Evolutionary conservation across 768 basidiomycete species (phyloP).

Genomic region (Boletus pseudopeckii): DNA sequence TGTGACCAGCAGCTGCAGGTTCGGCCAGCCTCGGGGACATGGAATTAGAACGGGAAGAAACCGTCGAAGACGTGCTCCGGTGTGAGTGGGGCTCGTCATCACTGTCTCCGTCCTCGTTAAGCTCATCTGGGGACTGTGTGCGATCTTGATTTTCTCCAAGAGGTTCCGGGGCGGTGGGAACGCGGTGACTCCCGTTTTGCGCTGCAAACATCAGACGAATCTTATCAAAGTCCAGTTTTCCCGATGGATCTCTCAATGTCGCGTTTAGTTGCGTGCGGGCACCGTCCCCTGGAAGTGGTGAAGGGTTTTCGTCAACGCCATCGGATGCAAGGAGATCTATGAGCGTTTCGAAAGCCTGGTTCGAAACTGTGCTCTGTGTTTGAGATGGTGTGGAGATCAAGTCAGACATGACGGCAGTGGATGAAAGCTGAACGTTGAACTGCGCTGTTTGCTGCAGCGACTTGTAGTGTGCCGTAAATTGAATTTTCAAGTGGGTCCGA

Average conservation of each 20-base stretch:
- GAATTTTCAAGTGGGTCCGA: background rate
- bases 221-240: conserved; percentile 32
- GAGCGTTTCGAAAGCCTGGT: conserved; percentile 25
- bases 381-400: conserved; percentile 24
- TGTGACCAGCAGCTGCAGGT: conserved; percentile 6
- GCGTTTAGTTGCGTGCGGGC: conserved; percentile 1
- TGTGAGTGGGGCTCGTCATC: conserved; percentile 16
- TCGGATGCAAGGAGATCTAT: conserved; percentile 32
- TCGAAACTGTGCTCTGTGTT: conserved; percentile 15
- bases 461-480: background rate
- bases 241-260: conserved; percentile 25
- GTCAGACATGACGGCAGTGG: conserved; percentile 17
- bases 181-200: conserved; percentile 5
- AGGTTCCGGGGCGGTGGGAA: background rate
- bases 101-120: conserved; percentile 12
- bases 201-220: conserved; percentile 27
- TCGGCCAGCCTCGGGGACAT: conserved; percentile 13
- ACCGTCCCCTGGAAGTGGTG: background rate
- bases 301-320: conserved; percentile 15
- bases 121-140: background rate
- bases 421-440: background rate
- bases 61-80: conserved; percentile 4
- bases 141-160: background rate
- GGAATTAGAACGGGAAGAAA: conserved; percentile 12
- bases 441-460: background rate